Conservation (phyloP, 73 alveolate genomes). For the Durusdinium trenchii region DNA sequence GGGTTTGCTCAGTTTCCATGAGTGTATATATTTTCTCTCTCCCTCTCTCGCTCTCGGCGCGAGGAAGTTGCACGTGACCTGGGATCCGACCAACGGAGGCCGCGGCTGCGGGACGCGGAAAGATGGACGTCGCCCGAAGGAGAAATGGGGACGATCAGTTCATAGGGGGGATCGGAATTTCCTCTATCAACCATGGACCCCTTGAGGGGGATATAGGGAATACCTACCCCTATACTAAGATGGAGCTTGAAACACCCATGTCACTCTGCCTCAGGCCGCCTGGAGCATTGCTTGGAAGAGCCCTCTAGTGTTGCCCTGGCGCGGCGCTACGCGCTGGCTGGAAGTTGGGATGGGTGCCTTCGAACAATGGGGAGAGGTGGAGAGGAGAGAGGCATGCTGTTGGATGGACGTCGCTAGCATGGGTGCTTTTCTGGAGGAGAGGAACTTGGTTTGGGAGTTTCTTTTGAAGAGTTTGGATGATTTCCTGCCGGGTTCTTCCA, state of each 20-base stretch:
- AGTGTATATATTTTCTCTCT: too few relatives aligned
- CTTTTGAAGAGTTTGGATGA: neutral
- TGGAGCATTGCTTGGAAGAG: slow-evolving; percentile 79
- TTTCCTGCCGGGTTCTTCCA: neutral
- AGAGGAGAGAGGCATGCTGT: too few relatives aligned
- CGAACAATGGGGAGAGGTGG: neutral
- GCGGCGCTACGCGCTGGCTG: slow-evolving; percentile 74
- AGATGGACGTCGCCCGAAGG: neutral
- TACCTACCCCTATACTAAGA: too few relatives aligned
- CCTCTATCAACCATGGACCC: too few relatives aligned
- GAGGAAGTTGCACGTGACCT: slow-evolving; percentile 9
- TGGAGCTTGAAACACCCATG: neutral
- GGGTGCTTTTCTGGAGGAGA: neutral
- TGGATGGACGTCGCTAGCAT: neutral
- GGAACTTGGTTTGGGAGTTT: neutral
- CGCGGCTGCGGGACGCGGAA: neutral
- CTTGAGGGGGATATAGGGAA: too few relatives aligned
- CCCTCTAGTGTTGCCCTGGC: slow-evolving; percentile 31
- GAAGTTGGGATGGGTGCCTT: slow-evolving; percentile 82
- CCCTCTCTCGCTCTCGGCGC: too few relatives aligned
- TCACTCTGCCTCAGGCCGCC: slow-evolving; percentile 33
- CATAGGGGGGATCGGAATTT: too few relatives aligned
- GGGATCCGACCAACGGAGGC: slow-evolving; percentile 46
- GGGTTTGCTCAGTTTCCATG: too few relatives aligned
- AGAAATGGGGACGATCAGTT: neutral